phyloP scores from a whole-genome alignment of 345 rosid species.

The Eucalyptus viminalis region DNA sequence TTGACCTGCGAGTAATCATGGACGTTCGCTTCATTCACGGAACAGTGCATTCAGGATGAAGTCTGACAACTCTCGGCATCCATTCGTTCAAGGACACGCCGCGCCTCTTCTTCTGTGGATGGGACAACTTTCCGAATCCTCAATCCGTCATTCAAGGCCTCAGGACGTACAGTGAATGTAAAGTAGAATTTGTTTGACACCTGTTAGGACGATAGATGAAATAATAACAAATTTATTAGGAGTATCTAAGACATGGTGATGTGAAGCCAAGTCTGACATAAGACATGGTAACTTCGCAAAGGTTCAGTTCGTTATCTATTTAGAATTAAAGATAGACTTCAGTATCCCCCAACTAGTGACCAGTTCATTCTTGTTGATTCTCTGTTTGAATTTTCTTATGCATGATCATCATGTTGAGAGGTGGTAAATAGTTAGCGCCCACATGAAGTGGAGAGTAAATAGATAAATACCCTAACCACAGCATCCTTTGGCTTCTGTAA shows the following conservation, averaged over 20 bases:
- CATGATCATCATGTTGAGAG: neutral
- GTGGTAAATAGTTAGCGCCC: neutral
- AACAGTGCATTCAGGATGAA: neutral
- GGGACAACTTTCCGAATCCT: conserved; percentile 83
- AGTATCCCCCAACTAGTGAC: neutral
- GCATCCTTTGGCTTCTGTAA: neutral
- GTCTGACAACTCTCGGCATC: conserved; percentile 45
- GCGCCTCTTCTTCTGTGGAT: conserved; percentile 78
- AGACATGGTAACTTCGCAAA: neutral
- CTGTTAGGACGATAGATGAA: conserved; percentile 7
- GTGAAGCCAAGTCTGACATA: neutral
- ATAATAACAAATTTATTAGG: neutral
- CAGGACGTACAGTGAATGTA: conserved; percentile 66
- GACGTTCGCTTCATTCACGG: neutral
- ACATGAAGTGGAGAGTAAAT: neutral
- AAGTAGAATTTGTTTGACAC: conserved; percentile 84
- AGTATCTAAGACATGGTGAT: neutral
- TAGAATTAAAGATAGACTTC: neutral
- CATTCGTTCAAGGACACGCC: conserved; percentile 68
- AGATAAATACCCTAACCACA: neutral
- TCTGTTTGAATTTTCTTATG: neutral
- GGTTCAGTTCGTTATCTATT: neutral
- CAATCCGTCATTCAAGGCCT: conserved; percentile 55
- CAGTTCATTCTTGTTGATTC: neutral
- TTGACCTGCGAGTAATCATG: neutral